These are phyloP conservation scores for Fraxinus ornus DNA, from an alignment of 305 asterid species.

Conservation along the genomic window DNA sequence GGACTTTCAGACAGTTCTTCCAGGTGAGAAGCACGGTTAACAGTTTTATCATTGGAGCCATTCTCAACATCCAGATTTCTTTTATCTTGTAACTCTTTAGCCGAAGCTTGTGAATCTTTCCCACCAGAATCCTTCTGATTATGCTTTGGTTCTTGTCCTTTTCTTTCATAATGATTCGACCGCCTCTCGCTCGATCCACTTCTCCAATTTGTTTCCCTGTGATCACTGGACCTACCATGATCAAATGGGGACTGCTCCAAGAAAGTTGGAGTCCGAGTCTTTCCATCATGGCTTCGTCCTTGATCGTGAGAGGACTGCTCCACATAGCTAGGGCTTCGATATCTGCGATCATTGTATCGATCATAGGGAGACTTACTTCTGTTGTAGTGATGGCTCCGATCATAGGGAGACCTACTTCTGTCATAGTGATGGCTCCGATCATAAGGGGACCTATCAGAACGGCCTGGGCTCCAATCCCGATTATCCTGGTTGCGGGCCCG, in stretches of 20 bases:
- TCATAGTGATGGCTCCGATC: slow-evolving; percentile 46
- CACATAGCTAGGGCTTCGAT: slow-evolving; percentile 43
- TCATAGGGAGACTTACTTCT: slow-evolving; percentile 67
- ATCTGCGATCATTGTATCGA: slow-evolving; percentile 50
- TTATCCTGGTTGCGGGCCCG: slow-evolving; percentile 67
- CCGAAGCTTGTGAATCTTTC: slow-evolving; percentile 41
- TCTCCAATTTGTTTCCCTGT: slow-evolving; percentile 50
- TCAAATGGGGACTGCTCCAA: slow-evolving; percentile 64
- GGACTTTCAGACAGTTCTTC: slow-evolving; percentile 47
- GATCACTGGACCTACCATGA: slow-evolving; percentile 48
- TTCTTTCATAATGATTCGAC: slow-evolving; percentile 45
- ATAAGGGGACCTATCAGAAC: slow-evolving; percentile 49
- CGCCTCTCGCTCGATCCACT: slow-evolving; percentile 58
- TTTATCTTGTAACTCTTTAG: slow-evolving; percentile 53
- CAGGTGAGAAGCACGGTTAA: slow-evolving; percentile 22
- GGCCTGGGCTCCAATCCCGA: slow-evolving; percentile 72
- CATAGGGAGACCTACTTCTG: slow-evolving; percentile 65
- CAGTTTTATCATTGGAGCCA: slow-evolving; percentile 44
- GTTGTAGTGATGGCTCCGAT: slow-evolving; percentile 45
- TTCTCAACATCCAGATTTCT: slow-evolving; percentile 39
- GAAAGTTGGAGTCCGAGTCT: slow-evolving; percentile 58
- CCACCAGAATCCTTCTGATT: slow-evolving; percentile 48
- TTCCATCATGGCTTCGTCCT: slow-evolving; percentile 54
- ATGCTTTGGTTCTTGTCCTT: slow-evolving; percentile 64
- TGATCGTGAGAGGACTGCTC: slow-evolving; percentile 55